Evolutionary conservation across 2,329 filamentous ascomycete species (phyloP).

Genomic region (Fusarium virguliforme): DNA sequence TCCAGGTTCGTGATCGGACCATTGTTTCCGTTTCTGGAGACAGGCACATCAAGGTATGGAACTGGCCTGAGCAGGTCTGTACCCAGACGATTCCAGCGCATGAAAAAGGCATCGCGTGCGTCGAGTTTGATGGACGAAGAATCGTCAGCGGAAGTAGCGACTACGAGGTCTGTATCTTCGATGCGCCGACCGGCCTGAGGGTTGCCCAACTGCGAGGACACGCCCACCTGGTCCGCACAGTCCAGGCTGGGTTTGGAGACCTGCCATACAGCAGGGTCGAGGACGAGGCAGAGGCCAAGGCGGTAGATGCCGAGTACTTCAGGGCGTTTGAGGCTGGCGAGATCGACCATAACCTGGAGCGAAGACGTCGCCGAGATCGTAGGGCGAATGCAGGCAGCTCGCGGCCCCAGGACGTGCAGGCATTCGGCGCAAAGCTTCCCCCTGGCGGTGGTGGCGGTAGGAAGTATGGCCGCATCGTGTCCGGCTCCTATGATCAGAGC

Average conservation of each 20-base stretch:
- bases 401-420: slow-evolving; percentile 81
- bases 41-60: slow-evolving; percentile 94
- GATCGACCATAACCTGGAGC: slow-evolving; percentile 58
- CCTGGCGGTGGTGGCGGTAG: slow-evolving; percentile 93
- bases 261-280: slow-evolving; percentile 84
- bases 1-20: slow-evolving; percentile 88
- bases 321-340: slow-evolving; percentile 69
- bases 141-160: slow-evolving; percentile 98
- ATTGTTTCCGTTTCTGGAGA: slow-evolving; percentile 97
- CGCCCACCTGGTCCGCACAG: slow-evolving; percentile 87
- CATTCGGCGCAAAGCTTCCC: slow-evolving; percentile 88
- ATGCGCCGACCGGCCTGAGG: slow-evolving; percentile 87
- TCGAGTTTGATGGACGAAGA: slow-evolving; percentile 93
- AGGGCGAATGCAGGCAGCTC: slow-evolving; percentile 80
- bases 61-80: slow-evolving; percentile 85
- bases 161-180: slow-evolving; percentile 95
- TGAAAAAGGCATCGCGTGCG: slow-evolving; percentile 95
- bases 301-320: slow-evolving; percentile 82
- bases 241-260: slow-evolving; percentile 96
- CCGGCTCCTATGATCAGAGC: slow-evolving; percentile 95
- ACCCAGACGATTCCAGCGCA: slow-evolving; percentile 87
- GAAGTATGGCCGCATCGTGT: slow-evolving; percentile 93
- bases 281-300: slow-evolving; percentile 79
- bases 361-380: slow-evolving; percentile 58
- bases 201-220: slow-evolving; percentile 91